Conservation (phyloP, 176 grass and related monocot genomes). For the Typha latifolia region DNA sequence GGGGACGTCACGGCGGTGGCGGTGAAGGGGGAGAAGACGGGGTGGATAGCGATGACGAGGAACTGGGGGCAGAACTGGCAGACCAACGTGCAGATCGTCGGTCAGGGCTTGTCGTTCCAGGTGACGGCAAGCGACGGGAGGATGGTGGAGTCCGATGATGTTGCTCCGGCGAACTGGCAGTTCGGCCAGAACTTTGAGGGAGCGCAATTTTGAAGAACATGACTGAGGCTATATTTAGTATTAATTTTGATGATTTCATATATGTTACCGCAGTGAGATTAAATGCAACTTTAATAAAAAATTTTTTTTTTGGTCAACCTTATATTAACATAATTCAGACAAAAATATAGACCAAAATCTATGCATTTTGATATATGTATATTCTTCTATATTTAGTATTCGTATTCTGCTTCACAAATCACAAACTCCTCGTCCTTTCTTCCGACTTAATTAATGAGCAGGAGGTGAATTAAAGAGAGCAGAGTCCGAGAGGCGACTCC, state of each 20-base stretch:
- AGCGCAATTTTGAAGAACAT: neutral
- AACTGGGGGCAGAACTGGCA: constrained; percentile 41
- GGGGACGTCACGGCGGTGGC: constrained; percentile 21
- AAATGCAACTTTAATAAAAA: too few relatives aligned
- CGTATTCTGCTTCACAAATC: too few relatives aligned
- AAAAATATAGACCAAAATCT: neutral
- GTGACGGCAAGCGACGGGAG: constrained; percentile 22
- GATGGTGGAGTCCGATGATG: constrained; percentile 16
- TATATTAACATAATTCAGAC: neutral
- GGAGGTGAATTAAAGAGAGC: too few relatives aligned
- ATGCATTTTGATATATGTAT: neutral
- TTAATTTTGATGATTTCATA: too few relatives aligned
- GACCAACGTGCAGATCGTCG: constrained; percentile 7
- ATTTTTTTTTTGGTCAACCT: too few relatives aligned
- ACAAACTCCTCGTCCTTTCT: too few relatives aligned
- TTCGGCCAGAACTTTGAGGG: constrained; percentile 26
- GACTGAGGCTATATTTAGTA: too few relatives aligned
- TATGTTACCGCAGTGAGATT: too few relatives aligned
- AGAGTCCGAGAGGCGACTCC: too few relatives aligned
- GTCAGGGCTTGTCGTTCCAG: constrained; percentile 19
- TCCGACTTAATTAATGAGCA: too few relatives aligned
- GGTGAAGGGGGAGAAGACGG: constrained; percentile 19
- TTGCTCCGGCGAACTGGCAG: constrained; percentile 27
- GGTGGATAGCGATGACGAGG: constrained; percentile 27
- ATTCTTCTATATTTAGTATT: too few relatives aligned